These are phyloP conservation scores for Lachancea lanzarotensis DNA, from an alignment of 805 yeast species.

Conservation along the genomic window DNA sequence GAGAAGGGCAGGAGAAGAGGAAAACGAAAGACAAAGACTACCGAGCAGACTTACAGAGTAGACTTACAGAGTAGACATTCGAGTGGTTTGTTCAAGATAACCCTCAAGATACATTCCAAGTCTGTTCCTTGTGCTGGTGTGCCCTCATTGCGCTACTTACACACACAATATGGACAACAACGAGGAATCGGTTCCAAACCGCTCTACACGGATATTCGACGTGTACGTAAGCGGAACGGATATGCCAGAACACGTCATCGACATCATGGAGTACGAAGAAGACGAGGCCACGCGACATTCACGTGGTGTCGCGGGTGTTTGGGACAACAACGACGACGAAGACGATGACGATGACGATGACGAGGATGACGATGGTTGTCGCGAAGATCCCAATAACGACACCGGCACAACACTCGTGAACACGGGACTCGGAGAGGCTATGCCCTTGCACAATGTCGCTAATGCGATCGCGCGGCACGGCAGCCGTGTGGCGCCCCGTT, in stretches of 20 bases:
- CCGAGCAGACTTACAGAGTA: no score
- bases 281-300: neutral
- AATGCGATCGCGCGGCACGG: no score
- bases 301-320: neutral
- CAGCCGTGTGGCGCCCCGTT: neutral
- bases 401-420: constrained; percentile 2
- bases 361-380: neutral
- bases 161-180: neutral
- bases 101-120: no score
- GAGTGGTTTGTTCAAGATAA: no score
- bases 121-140: no score
- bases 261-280: constrained; percentile 12
- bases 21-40: no score
- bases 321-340: neutral
- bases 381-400: neutral
- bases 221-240: constrained; percentile 20
- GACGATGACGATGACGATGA: constrained; percentile 2
- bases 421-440: constrained; percentile 3
- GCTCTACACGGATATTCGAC: constrained; percentile 25
- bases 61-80: no score
- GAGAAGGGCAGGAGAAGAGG: no score
- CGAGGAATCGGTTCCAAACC: neutral
- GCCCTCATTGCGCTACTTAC: no score
- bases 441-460: neutral
- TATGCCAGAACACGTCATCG: constrained; percentile 9